Percentiles rank a stretch among this genome's conserved stretches.
These are phyloP conservation scores for Glomus cerebriforme DNA, from an alignment of 192 early-diverging fungal species.

Conservation along the genomic window DNA sequence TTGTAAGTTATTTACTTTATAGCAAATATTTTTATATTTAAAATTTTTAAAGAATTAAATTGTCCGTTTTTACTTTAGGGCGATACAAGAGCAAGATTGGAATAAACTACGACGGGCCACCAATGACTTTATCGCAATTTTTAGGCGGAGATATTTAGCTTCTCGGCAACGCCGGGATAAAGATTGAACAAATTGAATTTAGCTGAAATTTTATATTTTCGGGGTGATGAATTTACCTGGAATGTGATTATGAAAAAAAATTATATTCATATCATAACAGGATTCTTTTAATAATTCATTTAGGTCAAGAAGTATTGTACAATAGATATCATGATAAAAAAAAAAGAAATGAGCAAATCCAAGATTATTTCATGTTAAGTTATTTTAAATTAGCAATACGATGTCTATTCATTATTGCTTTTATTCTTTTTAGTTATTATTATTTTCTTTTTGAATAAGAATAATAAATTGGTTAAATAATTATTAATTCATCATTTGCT, in stretches of 20 bases:
- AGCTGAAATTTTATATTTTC: background rate
- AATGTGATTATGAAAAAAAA: background rate
- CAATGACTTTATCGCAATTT: conserved; percentile 59
- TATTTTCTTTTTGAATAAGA: no score
- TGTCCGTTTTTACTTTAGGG: conserved; percentile 32
- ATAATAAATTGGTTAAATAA: no score
- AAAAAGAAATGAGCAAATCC: no score
- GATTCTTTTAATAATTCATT: no score
- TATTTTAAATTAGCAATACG: no score
- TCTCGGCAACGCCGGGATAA: conserved; percentile 33
- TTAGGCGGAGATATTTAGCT: conserved; percentile 52
- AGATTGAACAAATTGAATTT: background rate
- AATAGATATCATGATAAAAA: no score
- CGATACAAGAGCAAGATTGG: conserved; percentile 53
- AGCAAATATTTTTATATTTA: background rate
- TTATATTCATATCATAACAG: background rate
- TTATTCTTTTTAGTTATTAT: no score
- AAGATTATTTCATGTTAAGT: no score
- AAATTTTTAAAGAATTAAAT: background rate
- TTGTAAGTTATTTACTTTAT: conserved; percentile 45
- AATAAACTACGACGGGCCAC: conserved; percentile 53
- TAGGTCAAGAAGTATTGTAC: no score
- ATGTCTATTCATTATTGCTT: no score
- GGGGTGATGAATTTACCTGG: no score
- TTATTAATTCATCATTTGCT: no score